Percentiles rank a stretch among this genome's conserved stretches.
These are phyloP conservation scores for Saccharum officinarum DNA, from an alignment of 176 grass and related monocot species.

Conservation along the genomic window DNA sequence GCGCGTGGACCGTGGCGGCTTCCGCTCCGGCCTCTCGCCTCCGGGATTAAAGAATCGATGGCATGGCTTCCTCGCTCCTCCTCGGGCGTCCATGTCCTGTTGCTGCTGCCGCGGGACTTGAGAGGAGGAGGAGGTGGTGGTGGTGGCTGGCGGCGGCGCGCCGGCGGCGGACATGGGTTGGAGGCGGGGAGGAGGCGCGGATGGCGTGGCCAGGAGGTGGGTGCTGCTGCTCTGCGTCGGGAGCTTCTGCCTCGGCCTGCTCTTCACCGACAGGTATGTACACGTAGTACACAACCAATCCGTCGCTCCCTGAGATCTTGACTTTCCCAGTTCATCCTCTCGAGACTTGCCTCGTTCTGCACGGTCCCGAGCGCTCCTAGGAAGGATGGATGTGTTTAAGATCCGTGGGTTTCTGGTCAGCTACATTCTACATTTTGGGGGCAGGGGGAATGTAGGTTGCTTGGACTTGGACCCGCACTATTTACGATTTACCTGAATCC, in stretches of 20 bases:
- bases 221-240: slow-evolving; percentile 83
- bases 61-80: not conserved
- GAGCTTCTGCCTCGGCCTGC: slow-evolving; percentile 81
- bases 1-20: not conserved
- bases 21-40: not conserved
- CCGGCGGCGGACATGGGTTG: slow-evolving; percentile 27
- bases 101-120: slow-evolving; percentile 7
- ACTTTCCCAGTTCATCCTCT: not conserved
- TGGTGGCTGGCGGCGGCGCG: not conserved
- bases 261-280: slow-evolving; percentile 81
- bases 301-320: not conserved
- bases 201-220: slow-evolving; percentile 57
- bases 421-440: not conserved
- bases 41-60: slow-evolving; percentile 7
- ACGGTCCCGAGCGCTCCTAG: not conserved
- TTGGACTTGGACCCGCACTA: not conserved
- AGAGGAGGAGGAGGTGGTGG: not conserved
- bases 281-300: too few species aligned
- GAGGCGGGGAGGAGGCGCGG: slow-evolving; percentile 39
- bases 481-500: not conserved
- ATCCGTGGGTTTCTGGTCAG: not conserved
- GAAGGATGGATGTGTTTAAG: not conserved
- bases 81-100: not conserved
- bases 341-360: not conserved
- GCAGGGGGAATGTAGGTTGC: not conserved